Percentiles rank a stretch among this genome's conserved stretches.
Conservation (phyloP, 2,329 filamentous ascomycete genomes). For the Fusarium udum region DNA sequence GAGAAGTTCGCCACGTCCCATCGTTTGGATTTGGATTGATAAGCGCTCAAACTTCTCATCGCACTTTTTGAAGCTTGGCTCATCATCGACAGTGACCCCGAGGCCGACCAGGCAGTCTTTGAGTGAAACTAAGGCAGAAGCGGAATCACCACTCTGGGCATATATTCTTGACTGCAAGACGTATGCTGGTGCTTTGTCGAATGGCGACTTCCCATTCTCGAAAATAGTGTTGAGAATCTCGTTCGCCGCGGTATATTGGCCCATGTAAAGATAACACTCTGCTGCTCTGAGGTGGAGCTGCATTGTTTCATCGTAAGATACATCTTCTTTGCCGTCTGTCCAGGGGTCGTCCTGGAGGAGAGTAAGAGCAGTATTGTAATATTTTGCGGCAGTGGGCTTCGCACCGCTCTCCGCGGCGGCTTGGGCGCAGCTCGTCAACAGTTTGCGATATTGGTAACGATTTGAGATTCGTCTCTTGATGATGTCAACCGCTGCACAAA, state of each 20-base stretch:
- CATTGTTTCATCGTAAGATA: slow-evolving; percentile 86
- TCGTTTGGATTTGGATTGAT: slow-evolving; percentile 66
- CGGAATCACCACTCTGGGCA: slow-evolving; percentile 76
- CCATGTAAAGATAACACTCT: slow-evolving; percentile 84
- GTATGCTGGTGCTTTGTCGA: slow-evolving; percentile 86
- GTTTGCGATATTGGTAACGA: slow-evolving; percentile 74
- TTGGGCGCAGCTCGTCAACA: slow-evolving; percentile 82
- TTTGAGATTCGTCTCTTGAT: slow-evolving; percentile 72
- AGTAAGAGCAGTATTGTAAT: slow-evolving; percentile 78
- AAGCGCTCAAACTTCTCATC: slow-evolving; percentile 77
- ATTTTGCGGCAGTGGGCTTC: slow-evolving; percentile 81
- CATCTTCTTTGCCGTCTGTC: slow-evolving; percentile 74
- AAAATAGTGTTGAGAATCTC: slow-evolving; percentile 77
- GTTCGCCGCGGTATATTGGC: slow-evolving; percentile 73
- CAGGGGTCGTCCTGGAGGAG: slow-evolving; percentile 85
- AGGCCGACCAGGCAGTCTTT: slow-evolving; percentile 77
- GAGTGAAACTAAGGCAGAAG: slow-evolving; percentile 73
- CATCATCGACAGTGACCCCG: slow-evolving; percentile 70
- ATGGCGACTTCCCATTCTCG: slow-evolving; percentile 71
- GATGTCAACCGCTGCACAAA: slow-evolving; percentile 79
- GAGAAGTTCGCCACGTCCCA: slow-evolving; percentile 60
- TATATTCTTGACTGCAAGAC: slow-evolving; percentile 84
- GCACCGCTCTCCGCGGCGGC: slow-evolving; percentile 84
- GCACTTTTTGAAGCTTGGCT: slow-evolving; percentile 78
- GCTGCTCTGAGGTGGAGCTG: slow-evolving; percentile 81